Percentiles rank a stretch among this genome's conserved stretches.
These are phyloP conservation scores for Cicer judaicum DNA, from an alignment of 306 rosid genomes.

Conservation along the genomic window DNA sequence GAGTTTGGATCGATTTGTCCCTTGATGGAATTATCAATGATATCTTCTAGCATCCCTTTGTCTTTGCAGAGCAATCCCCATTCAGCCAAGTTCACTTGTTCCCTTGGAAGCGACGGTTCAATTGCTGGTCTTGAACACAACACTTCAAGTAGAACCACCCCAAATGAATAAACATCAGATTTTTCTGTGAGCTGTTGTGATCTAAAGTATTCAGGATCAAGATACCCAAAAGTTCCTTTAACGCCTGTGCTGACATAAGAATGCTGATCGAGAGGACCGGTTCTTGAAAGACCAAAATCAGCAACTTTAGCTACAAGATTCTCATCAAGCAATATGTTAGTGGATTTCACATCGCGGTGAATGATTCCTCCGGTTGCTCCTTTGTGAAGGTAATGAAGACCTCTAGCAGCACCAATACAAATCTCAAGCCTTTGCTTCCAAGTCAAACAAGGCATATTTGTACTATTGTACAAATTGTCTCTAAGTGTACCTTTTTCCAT, in stretches of 20 bases:
- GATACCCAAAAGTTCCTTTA: constrained; percentile 65
- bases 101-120: constrained; percentile 44
- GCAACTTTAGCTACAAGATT: constrained; percentile 64
- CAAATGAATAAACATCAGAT: constrained; percentile 68
- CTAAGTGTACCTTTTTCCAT: constrained; percentile 60
- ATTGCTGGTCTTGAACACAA: constrained; percentile 63
- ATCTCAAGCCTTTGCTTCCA: constrained; percentile 68
- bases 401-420: constrained; percentile 62
- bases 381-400: constrained; percentile 65
- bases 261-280: constrained; percentile 56
- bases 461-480: constrained; percentile 51
- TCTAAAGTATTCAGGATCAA: constrained; percentile 64
- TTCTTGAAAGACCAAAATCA: constrained; percentile 64
- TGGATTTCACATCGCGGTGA: constrained; percentile 65
- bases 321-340: constrained; percentile 60
- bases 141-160: constrained; percentile 64
- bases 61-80: constrained; percentile 58
- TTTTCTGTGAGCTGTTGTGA: constrained; percentile 59
- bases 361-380: constrained; percentile 60
- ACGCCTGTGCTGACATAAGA: constrained; percentile 48
- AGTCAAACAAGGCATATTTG: constrained; percentile 35
- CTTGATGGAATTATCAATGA: constrained; percentile 54
- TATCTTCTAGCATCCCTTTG: constrained; percentile 48
- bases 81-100: constrained; percentile 57
- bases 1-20: constrained; percentile 51